phyloP scores from a whole-genome alignment of 2,329 filamentous ascomycete species.

The Fusarium neocosmosporiellum region DNA sequence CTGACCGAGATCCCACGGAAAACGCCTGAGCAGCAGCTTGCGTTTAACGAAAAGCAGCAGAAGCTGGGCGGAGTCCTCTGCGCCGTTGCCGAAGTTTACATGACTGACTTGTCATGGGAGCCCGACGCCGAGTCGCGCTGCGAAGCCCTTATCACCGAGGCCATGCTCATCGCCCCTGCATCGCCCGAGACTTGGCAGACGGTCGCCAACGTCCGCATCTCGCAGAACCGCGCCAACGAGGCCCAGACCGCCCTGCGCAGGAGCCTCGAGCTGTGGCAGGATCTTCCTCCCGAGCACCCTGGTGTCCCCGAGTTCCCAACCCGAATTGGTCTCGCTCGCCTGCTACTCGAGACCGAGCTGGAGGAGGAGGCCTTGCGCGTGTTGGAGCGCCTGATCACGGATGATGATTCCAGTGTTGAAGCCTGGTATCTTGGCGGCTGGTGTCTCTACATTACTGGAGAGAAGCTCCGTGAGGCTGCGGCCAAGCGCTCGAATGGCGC shows the following conservation, averaged over 20 bases:
- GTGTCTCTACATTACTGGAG: conserved; percentile 84
- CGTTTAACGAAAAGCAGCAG: conserved; percentile 75
- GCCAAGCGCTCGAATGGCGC: conserved; percentile 46
- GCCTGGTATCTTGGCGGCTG: conserved; percentile 97
- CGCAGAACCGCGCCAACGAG: conserved; percentile 82
- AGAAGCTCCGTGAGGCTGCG: conserved; percentile 65
- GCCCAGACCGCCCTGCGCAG: conserved; percentile 81
- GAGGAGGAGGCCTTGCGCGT: conserved; percentile 87
- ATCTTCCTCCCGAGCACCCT: conserved; percentile 77
- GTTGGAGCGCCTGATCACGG: conserved; percentile 82
- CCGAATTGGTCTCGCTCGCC: conserved; percentile 82
- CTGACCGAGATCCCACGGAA: conserved; percentile 62
- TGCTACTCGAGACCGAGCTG: conserved; percentile 92
- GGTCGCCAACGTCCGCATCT: conserved; percentile 92
- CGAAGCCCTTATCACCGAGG: conserved; percentile 90
- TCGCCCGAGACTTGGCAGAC: conserved; percentile 94
- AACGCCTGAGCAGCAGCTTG: conserved; percentile 53
- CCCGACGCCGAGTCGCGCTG: conserved; percentile 89
- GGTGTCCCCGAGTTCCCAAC: conserved; percentile 87
- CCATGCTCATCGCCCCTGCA: conserved; percentile 83
- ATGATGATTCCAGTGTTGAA: conserved; percentile 95
- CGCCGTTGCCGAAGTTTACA: conserved; percentile 95
- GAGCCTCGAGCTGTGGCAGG: conserved; percentile 86
- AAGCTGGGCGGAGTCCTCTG: conserved; percentile 94
- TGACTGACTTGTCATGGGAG: conserved; percentile 97